phyloP scores from a whole-genome alignment of 352 stramenopile species.

The Globisporangium splendens region DNA sequence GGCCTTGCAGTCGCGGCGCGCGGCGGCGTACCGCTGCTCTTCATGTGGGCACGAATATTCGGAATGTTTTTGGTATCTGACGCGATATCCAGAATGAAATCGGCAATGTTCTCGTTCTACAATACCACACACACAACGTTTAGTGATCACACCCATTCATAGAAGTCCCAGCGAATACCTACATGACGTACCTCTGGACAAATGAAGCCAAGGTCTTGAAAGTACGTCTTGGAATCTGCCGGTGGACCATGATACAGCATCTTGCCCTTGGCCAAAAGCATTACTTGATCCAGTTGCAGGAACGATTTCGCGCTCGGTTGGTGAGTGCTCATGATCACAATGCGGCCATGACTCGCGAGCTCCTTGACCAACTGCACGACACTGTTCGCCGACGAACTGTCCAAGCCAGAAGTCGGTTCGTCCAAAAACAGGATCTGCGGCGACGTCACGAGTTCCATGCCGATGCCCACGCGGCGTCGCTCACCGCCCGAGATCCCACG shows the following conservation, averaged over 20 bases:
- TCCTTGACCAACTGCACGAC: conserved; percentile 90
- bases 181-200: conserved; percentile 35
- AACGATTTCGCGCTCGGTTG: conserved; percentile 91
- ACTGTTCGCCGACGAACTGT: conserved; percentile 87
- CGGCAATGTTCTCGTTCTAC: conserved; percentile 75
- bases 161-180: not conserved
- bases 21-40: conserved; percentile 24
- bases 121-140: not conserved
- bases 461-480: conserved; percentile 90
- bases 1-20: not conserved
- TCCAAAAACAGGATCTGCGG: conserved; percentile 87
- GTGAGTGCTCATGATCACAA: conserved; percentile 85
- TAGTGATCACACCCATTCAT: not conserved
- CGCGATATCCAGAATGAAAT: conserved; percentile 79
- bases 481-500: conserved; percentile 93
- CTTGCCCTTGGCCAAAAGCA: conserved; percentile 86
- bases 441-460: conserved; percentile 91
- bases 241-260: conserved; percentile 59
- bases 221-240: conserved; percentile 45
- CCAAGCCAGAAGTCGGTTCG: conserved; percentile 91
- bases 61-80: conserved; percentile 60
- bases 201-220: conserved; percentile 64
- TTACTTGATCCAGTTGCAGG: conserved; percentile 84
- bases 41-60: conserved; percentile 49
- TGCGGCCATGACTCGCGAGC: conserved; percentile 74